A percentile compares a stretch with the other conserved stretches of the same genome.
Evolutionary conservation across 2,329 filamentous ascomycete species (phyloP).

Genomic region (Clonostachys rhizophaga): DNA sequence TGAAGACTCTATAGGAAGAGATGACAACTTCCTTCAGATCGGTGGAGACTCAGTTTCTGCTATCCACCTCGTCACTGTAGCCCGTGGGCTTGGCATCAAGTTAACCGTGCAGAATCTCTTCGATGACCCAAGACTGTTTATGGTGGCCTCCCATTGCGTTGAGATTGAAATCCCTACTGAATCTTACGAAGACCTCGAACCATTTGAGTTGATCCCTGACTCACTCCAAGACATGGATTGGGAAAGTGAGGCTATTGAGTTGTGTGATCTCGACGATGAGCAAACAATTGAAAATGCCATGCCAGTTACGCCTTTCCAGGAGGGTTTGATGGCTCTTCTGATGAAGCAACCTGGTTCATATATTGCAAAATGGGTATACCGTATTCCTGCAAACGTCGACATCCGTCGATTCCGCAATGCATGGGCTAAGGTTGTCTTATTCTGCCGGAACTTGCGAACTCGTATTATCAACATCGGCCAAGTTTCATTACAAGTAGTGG

Average conservation of each 20-base stretch:
- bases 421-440: conserved; percentile 12
- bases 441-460: conserved; percentile 2
- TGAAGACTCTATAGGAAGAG: conserved; percentile 1
- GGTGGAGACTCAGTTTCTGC: conserved; percentile 9
- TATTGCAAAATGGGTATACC: conserved; percentile 19
- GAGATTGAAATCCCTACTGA: neutral
- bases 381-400: conserved; percentile 9
- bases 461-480: neutral
- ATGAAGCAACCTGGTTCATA: conserved; percentile 27
- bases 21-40: conserved; percentile 6
- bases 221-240: neutral
- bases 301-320: conserved; percentile 33
- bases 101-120: conserved; percentile 5
- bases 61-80: conserved; percentile 5
- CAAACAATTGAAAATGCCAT: conserved; percentile 21
- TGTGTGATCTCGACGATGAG: neutral
- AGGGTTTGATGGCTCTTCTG: conserved; percentile 29
- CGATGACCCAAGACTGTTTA: conserved; percentile 1
- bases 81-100: conserved; percentile 1
- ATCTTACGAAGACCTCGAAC: neutral
- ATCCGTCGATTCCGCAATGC: conserved; percentile 15
- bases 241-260: neutral
- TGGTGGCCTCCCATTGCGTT: neutral
- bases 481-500: neutral
- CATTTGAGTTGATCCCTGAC: neutral